phyloP scores from a whole-genome alignment of 129 eudicot genomes.

The Helianthus tuberosus region DNA sequence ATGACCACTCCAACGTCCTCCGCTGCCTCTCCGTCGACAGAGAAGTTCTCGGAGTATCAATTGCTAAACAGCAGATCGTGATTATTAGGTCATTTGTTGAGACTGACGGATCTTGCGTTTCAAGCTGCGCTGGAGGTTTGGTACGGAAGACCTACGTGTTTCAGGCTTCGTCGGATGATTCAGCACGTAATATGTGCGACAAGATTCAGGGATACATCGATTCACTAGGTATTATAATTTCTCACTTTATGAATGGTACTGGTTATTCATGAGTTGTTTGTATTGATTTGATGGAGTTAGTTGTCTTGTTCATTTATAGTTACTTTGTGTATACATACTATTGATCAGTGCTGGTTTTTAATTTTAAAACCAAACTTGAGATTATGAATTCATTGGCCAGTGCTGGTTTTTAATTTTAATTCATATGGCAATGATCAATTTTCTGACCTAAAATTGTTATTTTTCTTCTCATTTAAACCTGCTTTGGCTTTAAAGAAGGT shows the following conservation, averaged over 20 bases:
- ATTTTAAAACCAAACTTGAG: background rate
- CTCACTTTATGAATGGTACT: background rate
- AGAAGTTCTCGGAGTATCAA: constrained; percentile 64
- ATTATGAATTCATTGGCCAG: background rate
- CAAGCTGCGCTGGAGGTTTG: constrained; percentile 13
- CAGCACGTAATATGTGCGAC: constrained; percentile 42
- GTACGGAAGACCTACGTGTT: constrained; percentile 54
- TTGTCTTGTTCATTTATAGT: background rate
- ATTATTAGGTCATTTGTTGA: constrained; percentile 56
- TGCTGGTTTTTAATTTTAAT: background rate
- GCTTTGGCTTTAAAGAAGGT: constrained; percentile 4
- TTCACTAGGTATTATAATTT: constrained; percentile 53
- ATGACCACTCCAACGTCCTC: constrained; percentile 27
- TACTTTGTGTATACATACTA: background rate
- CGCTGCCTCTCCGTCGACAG: constrained; percentile 55
- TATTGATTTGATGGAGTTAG: background rate
- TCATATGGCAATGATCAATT: background rate
- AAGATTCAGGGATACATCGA: constrained; percentile 60
- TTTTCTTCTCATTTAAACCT: background rate
- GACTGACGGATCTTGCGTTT: constrained; percentile 42
- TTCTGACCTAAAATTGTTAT: background rate
- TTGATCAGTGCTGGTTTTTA: background rate
- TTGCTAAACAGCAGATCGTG: constrained; percentile 39
- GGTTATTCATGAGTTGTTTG: background rate
- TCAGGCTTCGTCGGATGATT: constrained; percentile 44